Evolutionary conservation across 176 grass and related monocot genomes (phyloP).

Genomic region (Oropetium thomaeum): DNA sequence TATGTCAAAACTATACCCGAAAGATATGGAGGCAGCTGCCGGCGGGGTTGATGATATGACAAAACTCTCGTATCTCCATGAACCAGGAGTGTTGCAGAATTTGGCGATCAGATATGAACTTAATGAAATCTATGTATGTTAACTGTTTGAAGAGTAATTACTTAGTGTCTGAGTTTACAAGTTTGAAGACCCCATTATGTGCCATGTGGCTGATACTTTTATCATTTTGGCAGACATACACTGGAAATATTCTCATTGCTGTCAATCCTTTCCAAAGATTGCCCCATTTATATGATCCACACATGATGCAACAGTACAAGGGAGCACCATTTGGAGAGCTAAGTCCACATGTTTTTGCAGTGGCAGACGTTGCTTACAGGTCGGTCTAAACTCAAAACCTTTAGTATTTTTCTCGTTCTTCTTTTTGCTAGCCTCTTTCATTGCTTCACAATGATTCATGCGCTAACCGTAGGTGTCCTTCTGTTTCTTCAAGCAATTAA

Average conservation of each 20-base stretch:
- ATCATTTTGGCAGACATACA: conserved; percentile 72
- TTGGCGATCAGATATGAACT: conserved; percentile 86
- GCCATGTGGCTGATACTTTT: conserved; percentile 13
- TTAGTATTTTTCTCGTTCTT: background rate
- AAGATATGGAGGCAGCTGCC: conserved; percentile 94
- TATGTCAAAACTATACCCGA: conserved; percentile 91
- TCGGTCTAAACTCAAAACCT: conserved; percentile 36
- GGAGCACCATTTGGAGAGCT: conserved; percentile 95
- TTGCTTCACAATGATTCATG: background rate
- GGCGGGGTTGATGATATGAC: conserved; percentile 99
- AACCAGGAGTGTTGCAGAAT: conserved; percentile 95
- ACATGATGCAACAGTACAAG: conserved; percentile 99
- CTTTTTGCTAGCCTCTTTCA: background rate
- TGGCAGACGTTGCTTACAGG: conserved; percentile 96
- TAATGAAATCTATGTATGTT: conserved; percentile 98
- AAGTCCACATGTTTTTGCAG: conserved; percentile 98
- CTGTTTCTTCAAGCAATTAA: background rate
- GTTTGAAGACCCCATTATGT: background rate
- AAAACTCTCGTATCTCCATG: conserved; percentile 95
- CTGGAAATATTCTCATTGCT: conserved; percentile 98
- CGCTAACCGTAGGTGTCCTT: background rate
- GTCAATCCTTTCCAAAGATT: conserved; percentile 99
- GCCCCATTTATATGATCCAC: conserved; percentile 81
- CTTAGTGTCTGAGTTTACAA: conserved; percentile 25
- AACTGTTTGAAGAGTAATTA: background rate